Conservation (phyloP, 768 basidiomycete genomes). For the Lactarius hengduanensis region DNA sequence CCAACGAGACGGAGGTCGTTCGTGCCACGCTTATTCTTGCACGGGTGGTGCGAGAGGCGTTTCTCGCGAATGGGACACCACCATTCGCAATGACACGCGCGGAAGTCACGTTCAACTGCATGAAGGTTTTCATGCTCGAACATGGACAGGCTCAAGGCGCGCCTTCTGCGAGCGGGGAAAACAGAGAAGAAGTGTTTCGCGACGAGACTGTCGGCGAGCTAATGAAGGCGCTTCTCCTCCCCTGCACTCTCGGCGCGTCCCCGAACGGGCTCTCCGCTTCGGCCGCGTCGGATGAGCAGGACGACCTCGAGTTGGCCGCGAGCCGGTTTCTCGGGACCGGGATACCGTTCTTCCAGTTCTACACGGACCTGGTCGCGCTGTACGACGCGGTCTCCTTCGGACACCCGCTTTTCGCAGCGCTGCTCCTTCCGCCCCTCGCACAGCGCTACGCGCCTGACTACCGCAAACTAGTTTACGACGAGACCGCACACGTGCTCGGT, state of each 20-base stretch:
- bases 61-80: conserved; percentile 43
- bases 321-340: conserved; percentile 56
- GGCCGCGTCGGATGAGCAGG: conserved; percentile 23
- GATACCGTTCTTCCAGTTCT: conserved; percentile 91
- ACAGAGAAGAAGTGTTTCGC: conserved; percentile 67
- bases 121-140: conserved; percentile 97
- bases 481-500: conserved; percentile 64
- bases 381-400: conserved; percentile 91
- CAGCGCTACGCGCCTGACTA: conserved; percentile 81
- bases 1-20: conserved; percentile 75
- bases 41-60: conserved; percentile 46
- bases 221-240: conserved; percentile 59
- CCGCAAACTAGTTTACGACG: conserved; percentile 79
- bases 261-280: conserved; percentile 29
- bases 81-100: conserved; percentile 49
- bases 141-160: conserved; percentile 56
- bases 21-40: conserved; percentile 67
- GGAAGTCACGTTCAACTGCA: conserved; percentile 70
- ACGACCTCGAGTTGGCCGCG: conserved; percentile 53
- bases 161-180: conserved; percentile 33
- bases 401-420: conserved; percentile 67
- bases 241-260: conserved; percentile 46
- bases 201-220: conserved; percentile 58
- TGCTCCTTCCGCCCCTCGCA: conserved; percentile 74
- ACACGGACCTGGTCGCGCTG: conserved; percentile 86